Evolutionary conservation across 306 rosid species (phyloP), one percentile per base, ranked within the genome.

Genomic region (Prunus mume): DNA sequence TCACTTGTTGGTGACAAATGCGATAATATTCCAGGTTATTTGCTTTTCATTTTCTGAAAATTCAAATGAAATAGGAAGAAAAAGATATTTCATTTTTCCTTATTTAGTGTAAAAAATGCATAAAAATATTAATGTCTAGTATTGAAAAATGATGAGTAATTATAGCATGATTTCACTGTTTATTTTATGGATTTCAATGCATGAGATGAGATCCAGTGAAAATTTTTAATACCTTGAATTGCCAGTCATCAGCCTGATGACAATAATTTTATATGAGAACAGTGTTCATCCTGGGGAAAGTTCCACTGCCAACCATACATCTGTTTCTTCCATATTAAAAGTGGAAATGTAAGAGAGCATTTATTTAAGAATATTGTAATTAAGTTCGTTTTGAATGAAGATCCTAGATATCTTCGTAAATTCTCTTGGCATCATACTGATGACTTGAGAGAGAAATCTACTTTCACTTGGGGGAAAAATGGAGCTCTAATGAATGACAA

Each of bases 11-110:
- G 98, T 41, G 98, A 95, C 81, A 92, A 82, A 81, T 86, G 96
- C 8, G 98, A 95, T 82, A 92, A 95, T 63, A 90, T 95, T 84
- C 97, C 98, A 92, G 98, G 98, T 93, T 75, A 85, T 60, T 65
- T 72, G 45, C 68, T 27, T 67, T 74, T 69, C 81, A 72, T 64
- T 55, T 32, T 22, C 25, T n/a, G 56, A 15, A 73, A 57, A 41
- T 14, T 57, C 25, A 72, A 41, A 22, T 43, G 25, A 34, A 27
- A 24, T 68, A 34, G 11, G n/a, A 43, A 54, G 54, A 14, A 57
- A 43, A 58, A 19, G 12, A 11, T n/a, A 6, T 24, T 18, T 20
- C 6, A 9, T 0, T 28, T 2, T 34, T 55, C 45, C 19, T 1
- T 2, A 0, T 62, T 62, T 25, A 58, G 15, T 3, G 41, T 28